Evolutionary conservation across 2,329 filamentous ascomycete genomes (phyloP), one percentile per base, ranked within the genome.

Genomic region (Calonectria honghensis): DNA sequence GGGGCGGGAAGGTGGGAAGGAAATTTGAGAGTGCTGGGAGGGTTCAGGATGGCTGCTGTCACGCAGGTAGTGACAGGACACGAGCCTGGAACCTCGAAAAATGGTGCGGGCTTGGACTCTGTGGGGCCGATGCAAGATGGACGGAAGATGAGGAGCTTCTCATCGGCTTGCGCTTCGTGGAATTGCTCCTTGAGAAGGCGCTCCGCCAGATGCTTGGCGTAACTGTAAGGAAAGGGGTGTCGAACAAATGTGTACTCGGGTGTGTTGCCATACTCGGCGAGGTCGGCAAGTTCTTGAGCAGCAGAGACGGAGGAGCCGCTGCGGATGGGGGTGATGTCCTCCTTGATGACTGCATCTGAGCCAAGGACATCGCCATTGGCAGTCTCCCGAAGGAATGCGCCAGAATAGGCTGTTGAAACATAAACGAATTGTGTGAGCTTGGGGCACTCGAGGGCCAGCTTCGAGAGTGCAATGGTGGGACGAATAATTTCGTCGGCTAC

Each of bases 61-160:
- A 65, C 41, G 27, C 61, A 65, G 31, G 39, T 65, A 13, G 61
- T 65, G 7, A 45, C 61, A 16, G 61, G 61, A 50, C 61, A 48
- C 45, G 61, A 65, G 61, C 61, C 61, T 35, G 61, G 61, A 9
- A 65, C 35, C 45, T 65, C 61, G 41, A 65, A 65, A 35, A 65
- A 65, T 24, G 61, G 61, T 5, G 61, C 24, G 31, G 61, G 61
- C 9, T 65, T 65, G 16, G 61, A 65, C 39, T 48, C 41, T 11
- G 61, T 50, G 18, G 61, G 61, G n/a, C 61, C 61, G 13, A 65
- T 65, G 41, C 39, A 65, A n/a, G 61, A 65, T 6, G 61, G 61
- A 6, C 61, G 61, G 29, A 65, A 65, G 13, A 65, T 65, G 31
- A 65, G 61, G 10, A 65, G 29, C 41, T 65, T 65, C 41, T 65